Base-by-base conservation (phyloP, 2,329 filamentous ascomycete species). In the Bipolaris oryzae region DNA sequence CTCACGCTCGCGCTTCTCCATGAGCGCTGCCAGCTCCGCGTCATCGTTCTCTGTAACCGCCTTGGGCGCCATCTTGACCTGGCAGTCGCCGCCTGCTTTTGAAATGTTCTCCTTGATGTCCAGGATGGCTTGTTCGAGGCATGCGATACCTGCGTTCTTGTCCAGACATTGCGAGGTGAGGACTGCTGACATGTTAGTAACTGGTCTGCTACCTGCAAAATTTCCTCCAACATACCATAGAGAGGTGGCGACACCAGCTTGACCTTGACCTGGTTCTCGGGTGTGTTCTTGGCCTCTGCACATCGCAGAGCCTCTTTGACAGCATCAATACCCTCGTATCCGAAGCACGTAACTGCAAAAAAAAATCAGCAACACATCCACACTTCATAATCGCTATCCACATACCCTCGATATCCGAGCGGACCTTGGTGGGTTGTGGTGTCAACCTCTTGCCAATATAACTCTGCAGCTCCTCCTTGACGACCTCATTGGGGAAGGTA, bases 31-130 rank as follows among this genome's bases (percentile, higher is more conserved):
- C 65, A 99, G 84, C 79, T 97, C 93, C 23, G 94, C 95, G 74
- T 99, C 95, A 72, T 99, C 96, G 77, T 92, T 96, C 84, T 98
- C 96, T 1, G 95, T 99, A 61, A 99, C 95, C 4, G 96, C 95
- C 87, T 98, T 98, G 67, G 95, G 95, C 72, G 95, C 93, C 95
- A 99, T 99, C 87, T 96, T 96, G 69, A 97, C 89, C 41, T 89
- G 85, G 73, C 94, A 89, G 74, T 87, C 87, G 60, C 95, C 95
- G 51, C 90, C 90, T 0, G 90, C 85, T 43, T 79, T 82, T 74
- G 88, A 86, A 75, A 99, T 99, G 77, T 85, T 92, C 73, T 81
- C 85, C 70, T 89, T 85, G 70, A 99, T 93, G 69, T 93, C 91
- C 71, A 90, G 84, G 69, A 99, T 99, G 16, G 95, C 92, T 73